Evolutionary conservation across 495 filamentous ascomycete genomes (phyloP).

Genomic region (Penicillium bialowiezense): DNA sequence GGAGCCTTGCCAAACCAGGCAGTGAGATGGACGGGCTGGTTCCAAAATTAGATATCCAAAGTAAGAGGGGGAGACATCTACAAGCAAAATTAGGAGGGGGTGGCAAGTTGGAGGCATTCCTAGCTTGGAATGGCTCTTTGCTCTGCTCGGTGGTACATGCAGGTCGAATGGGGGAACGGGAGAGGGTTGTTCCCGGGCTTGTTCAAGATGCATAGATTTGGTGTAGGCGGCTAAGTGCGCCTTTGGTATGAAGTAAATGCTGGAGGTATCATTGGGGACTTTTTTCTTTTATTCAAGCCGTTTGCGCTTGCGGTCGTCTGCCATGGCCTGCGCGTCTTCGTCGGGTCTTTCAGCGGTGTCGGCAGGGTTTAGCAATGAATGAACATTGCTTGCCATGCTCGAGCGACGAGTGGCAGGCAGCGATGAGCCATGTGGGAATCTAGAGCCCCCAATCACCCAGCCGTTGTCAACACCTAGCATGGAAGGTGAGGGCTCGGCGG

Average conservation of each 20-base stretch:
- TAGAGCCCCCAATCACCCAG: constrained; percentile 54
- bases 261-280: background rate
- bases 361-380: constrained; percentile 80
- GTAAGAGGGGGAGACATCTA: constrained; percentile 17
- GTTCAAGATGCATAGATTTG: background rate
- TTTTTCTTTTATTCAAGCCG: constrained; percentile 62
- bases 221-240: background rate
- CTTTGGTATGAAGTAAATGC: constrained; percentile 8
- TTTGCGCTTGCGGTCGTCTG: constrained; percentile 78
- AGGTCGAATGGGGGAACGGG: background rate
- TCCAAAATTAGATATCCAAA: constrained; percentile 19
- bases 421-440: constrained; percentile 43
- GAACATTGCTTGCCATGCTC: constrained; percentile 76
- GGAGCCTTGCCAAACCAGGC: constrained; percentile 4
- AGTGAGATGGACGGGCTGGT: constrained; percentile 1
- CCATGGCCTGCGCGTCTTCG: constrained; percentile 56
- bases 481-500: constrained; percentile 48
- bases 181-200: background rate
- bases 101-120: no score
- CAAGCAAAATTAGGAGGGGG: constrained; percentile 15
- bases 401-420: constrained; percentile 65
- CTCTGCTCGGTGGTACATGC: constrained; percentile 4
- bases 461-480: constrained; percentile 51
- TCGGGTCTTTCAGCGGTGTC: constrained; percentile 71
- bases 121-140: no score